These are phyloP conservation scores for Colletotrichum limetticola DNA, from an alignment of 2,329 filamentous ascomycete species.

Conservation along the genomic window DNA sequence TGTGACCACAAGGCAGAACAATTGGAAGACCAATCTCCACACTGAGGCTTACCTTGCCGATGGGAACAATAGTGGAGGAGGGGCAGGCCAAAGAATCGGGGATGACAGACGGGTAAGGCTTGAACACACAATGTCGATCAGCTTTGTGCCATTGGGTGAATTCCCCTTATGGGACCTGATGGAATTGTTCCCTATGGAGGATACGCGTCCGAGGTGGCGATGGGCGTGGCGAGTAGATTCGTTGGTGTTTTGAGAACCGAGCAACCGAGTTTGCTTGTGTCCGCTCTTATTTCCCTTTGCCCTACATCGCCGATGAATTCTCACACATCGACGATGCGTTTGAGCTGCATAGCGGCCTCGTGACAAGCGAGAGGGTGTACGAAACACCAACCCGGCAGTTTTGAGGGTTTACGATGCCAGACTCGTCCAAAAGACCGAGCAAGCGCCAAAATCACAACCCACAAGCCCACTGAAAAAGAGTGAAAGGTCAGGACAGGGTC, in stretches of 20 bases:
- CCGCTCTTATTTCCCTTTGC: neutral
- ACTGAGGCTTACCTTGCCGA: neutral
- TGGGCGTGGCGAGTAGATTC: neutral
- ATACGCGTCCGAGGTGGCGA: neutral
- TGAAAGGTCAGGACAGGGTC: neutral
- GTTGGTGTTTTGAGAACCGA: neutral
- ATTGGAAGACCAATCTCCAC: neutral
- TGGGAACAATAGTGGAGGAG: neutral
- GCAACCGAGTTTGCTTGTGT: neutral
- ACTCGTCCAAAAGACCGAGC: neutral
- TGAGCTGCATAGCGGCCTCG: neutral
- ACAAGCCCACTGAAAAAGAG: neutral
- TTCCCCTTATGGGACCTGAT: neutral
- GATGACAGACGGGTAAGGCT: conserved; percentile 7
- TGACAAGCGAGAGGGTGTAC: neutral
- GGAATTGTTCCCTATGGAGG: conserved; percentile 10
- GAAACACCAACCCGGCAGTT: neutral
- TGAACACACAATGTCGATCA: neutral
- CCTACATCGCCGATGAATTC: neutral
- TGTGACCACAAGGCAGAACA: neutral
- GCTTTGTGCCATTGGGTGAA: neutral
- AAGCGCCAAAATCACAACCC: neutral
- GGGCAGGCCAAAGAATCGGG: neutral
- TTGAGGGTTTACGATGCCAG: neutral
- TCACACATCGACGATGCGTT: neutral